Evolutionary conservation across 768 basidiomycete species (phyloP).

Genomic region (Suillus variegatus): DNA sequence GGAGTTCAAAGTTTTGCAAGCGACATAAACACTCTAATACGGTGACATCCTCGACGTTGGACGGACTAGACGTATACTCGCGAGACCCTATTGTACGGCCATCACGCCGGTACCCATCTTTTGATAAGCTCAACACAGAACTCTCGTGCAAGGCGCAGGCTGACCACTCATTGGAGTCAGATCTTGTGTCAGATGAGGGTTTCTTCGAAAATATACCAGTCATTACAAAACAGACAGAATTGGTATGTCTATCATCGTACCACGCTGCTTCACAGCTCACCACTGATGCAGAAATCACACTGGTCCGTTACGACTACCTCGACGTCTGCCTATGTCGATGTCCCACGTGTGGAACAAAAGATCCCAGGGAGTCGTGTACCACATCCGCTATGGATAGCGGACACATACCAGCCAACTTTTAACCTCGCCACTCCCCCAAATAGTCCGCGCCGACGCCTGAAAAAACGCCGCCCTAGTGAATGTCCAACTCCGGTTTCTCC

Average conservation of each 20-base stretch:
- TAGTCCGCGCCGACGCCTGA: slow-evolving; percentile 28
- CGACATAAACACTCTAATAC: slow-evolving; percentile 17
- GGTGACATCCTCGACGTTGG: slow-evolving; percentile 32
- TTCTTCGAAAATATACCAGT: slow-evolving; percentile 12
- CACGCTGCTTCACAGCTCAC: neutral
- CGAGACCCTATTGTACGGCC: slow-evolving; percentile 20
- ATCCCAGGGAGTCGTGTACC: neutral
- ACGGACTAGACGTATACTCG: slow-evolving; percentile 31
- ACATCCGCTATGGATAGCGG: slow-evolving; percentile 3
- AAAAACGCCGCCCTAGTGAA: slow-evolving; percentile 29
- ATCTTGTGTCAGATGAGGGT: slow-evolving; percentile 22
- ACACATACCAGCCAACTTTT: slow-evolving; percentile 5
- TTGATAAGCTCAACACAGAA: slow-evolving; percentile 23
- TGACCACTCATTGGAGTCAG: slow-evolving; percentile 10
- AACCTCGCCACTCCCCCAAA: slow-evolving; percentile 19
- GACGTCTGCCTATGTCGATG: slow-evolving; percentile 32
- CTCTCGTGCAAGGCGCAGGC: slow-evolving; percentile 16
- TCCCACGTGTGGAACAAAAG: neutral
- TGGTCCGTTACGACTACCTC: slow-evolving; percentile 38
- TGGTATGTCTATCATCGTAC: slow-evolving; percentile 18
- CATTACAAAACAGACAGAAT: slow-evolving; percentile 1
- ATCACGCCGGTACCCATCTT: slow-evolving; percentile 22
- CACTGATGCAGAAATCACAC: slow-evolving; percentile 29
- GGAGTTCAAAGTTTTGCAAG: slow-evolving; percentile 18
- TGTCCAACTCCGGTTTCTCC: slow-evolving; percentile 5